Evolutionary conservation across 768 basidiomycete species (phyloP).

Genomic region (Termitomyces sp.): DNA sequence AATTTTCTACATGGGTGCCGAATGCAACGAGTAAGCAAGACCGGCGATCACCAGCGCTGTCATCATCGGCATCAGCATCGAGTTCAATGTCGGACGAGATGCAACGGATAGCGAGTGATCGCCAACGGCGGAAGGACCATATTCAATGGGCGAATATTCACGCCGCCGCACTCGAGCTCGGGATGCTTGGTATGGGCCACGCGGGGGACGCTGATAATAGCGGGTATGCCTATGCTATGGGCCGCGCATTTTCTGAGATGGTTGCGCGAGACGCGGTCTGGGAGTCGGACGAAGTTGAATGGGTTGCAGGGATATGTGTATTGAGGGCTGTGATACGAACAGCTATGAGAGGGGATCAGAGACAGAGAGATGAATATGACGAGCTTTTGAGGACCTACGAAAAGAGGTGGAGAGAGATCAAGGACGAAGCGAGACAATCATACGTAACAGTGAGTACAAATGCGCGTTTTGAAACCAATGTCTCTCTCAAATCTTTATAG

Average conservation of each 20-base stretch:
- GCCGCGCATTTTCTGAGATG: slow-evolving; percentile 49
- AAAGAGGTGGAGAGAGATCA: slow-evolving; percentile 65
- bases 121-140: slow-evolving; percentile 57
- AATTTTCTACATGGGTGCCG: slow-evolving; percentile 48
- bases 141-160: slow-evolving; percentile 66
- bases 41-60: slow-evolving; percentile 4
- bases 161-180: slow-evolving; percentile 56
- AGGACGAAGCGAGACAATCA: slow-evolving; percentile 58
- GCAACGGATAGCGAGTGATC: slow-evolving; percentile 54
- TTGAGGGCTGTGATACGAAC: slow-evolving; percentile 53
- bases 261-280: slow-evolving; percentile 61
- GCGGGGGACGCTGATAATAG: slow-evolving; percentile 32
- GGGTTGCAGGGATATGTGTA: slow-evolving; percentile 60
- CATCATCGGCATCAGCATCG: slow-evolving; percentile 15
- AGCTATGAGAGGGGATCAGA: slow-evolving; percentile 38
- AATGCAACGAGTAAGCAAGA: slow-evolving; percentile 13
- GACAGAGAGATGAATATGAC: slow-evolving; percentile 48
- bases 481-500: slow-evolving; percentile 19
- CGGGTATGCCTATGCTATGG: slow-evolving; percentile 37
- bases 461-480: background rate
- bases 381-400: slow-evolving; percentile 52
- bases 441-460: slow-evolving; percentile 45
- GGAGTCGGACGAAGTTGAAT: slow-evolving; percentile 63
- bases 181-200: slow-evolving; percentile 40
- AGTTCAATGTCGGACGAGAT: slow-evolving; percentile 41